Percentiles rank a stretch among this genome's conserved stretches.
Evolutionary conservation across 148 eudicot genomes (phyloP).

Genomic region (Pouteria glomerata): DNA sequence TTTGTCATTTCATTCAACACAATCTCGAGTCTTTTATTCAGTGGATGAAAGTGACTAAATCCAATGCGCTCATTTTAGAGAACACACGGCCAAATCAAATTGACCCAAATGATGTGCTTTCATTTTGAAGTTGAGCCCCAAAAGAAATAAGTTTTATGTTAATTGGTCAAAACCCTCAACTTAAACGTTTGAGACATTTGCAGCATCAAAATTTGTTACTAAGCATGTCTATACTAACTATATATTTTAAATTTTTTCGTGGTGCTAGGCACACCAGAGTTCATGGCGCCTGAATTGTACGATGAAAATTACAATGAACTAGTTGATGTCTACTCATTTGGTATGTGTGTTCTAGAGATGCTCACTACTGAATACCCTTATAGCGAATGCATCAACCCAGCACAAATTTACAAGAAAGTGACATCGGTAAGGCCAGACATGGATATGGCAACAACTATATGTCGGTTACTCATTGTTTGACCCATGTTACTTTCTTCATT

Average conservation of each 20-base stretch:
- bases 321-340: slow-evolving; percentile 64
- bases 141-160: background rate
- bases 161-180: background rate
- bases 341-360: slow-evolving; percentile 53
- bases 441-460: slow-evolving; percentile 1
- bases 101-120: background rate
- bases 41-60: background rate
- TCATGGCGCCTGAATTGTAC: slow-evolving; percentile 76
- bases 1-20: background rate
- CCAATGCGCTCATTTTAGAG: background rate
- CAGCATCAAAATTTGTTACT: background rate
- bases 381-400: slow-evolving; percentile 49
- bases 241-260: slow-evolving; percentile 1
- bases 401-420: slow-evolving; percentile 59
- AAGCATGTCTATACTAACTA: background rate
- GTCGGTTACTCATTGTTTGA: background rate
- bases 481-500: slow-evolving; percentile 14
- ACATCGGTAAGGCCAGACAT: slow-evolving; percentile 32
- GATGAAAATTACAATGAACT: slow-evolving; percentile 63
- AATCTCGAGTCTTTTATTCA: background rate
- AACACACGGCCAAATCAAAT: background rate
- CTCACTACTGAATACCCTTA: slow-evolving; percentile 52
- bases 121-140: slow-evolving; percentile 1
- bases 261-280: slow-evolving; percentile 59
- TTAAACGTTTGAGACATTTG: background rate